phyloP scores from a whole-genome alignment of 2,329 filamentous ascomycete genomes.

The Aureobasidium subglaciale region DNA sequence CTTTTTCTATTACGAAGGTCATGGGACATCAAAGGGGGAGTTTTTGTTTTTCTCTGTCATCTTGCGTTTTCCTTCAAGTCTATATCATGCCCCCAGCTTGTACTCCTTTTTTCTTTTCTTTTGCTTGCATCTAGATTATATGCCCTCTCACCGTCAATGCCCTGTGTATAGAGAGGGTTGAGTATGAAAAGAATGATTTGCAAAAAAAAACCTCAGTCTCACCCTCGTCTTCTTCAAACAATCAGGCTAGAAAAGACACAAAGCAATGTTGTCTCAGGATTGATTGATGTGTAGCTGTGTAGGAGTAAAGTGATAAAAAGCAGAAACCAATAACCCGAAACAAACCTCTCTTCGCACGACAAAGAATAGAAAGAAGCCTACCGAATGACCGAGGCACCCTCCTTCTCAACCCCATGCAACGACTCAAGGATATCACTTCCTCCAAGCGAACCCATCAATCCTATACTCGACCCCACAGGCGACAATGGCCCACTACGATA shows the following conservation, averaged over 20 bases:
- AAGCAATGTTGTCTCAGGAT: neutral
- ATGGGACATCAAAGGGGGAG: neutral
- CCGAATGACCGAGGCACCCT: constrained; percentile 41
- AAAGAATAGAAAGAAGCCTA: constrained; percentile 18
- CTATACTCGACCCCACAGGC: constrained; percentile 34
- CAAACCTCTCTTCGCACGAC: neutral
- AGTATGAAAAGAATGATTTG: constrained; percentile 8
- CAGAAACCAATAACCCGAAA: neutral
- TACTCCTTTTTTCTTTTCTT: neutral
- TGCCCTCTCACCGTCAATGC: neutral
- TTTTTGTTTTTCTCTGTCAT: constrained; percentile 1
- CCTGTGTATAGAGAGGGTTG: neutral
- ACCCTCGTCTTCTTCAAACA: too few species aligned
- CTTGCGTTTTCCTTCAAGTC: too few species aligned
- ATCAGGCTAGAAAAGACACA: neutral
- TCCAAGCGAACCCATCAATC: constrained; percentile 50
- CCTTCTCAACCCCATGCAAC: constrained; percentile 70
- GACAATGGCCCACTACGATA: constrained; percentile 23
- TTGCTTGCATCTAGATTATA: constrained; percentile 9
- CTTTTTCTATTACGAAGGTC: constrained; percentile 6
- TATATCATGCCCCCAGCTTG: constrained; percentile 11
- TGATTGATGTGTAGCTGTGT: neutral
- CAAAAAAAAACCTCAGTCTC: too few species aligned
- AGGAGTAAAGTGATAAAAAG: neutral
- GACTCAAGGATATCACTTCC: constrained; percentile 81